Evolutionary conservation across 2,329 filamentous ascomycete genomes (phyloP).

Genomic region (Cadophora gregata): DNA sequence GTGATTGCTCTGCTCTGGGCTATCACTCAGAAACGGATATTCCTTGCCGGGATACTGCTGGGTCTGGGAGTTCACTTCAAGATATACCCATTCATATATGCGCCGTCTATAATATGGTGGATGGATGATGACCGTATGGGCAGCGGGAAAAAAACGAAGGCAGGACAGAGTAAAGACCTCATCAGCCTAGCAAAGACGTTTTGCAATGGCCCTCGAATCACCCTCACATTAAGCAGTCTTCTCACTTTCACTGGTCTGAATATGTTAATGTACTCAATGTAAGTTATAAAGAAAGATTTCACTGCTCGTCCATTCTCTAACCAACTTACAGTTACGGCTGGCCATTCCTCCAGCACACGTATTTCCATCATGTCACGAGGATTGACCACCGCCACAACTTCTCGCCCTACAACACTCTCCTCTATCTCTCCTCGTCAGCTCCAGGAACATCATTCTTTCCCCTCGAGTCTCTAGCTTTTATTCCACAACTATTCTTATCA

Average conservation of each 20-base stretch:
- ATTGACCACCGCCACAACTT: slow-evolving; percentile 99
- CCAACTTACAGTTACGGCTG: slow-evolving; percentile 67
- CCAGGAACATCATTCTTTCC: slow-evolving; percentile 46
- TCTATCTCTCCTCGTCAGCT: slow-evolving; percentile 82
- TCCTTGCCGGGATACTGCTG: slow-evolving; percentile 74
- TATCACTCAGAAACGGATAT: slow-evolving; percentile 65
- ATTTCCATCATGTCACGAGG: slow-evolving; percentile 88
- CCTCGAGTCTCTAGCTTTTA: slow-evolving; percentile 83
- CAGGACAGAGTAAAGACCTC: slow-evolving; percentile 37
- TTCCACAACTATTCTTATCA: slow-evolving; percentile 85
- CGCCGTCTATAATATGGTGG: slow-evolving; percentile 80
- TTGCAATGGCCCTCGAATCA: slow-evolving; percentile 59
- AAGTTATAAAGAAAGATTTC: slow-evolving; percentile 45
- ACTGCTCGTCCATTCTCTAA: neutral
- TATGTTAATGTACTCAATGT: slow-evolving; percentile 76
- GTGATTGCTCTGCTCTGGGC: slow-evolving; percentile 87
- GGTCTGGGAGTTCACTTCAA: slow-evolving; percentile 94
- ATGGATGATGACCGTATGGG: slow-evolving; percentile 64
- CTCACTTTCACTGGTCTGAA: slow-evolving; percentile 78
- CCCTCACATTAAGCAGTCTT: slow-evolving; percentile 68
- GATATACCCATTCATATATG: slow-evolving; percentile 98
- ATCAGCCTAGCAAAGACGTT: slow-evolving; percentile 49
- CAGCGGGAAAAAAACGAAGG: slow-evolving; percentile 19
- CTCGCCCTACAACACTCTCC: slow-evolving; percentile 89
- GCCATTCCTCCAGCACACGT: slow-evolving; percentile 88